Evolutionary conservation across 176 grass and related monocot species (phyloP).

Genomic region (Musa acuminata): DNA sequence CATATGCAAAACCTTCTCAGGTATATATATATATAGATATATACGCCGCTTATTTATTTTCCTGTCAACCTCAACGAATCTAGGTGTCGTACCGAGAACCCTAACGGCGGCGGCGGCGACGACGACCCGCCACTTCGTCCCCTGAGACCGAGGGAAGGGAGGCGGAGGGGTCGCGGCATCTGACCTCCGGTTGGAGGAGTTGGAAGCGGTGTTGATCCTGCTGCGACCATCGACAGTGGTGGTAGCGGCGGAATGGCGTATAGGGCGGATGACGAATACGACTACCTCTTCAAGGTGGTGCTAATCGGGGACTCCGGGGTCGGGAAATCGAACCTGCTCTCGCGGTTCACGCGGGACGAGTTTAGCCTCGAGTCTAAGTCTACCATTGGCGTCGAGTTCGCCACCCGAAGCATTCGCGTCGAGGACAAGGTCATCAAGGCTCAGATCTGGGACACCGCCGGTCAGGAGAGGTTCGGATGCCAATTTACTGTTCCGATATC

Average conservation of each 20-base stretch:
- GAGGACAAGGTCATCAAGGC: conserved; percentile 87
- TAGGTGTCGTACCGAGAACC: neutral
- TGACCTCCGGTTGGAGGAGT: neutral
- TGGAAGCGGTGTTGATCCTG: neutral
- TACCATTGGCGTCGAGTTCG: conserved; percentile 98
- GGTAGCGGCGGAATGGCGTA: conserved; percentile 36
- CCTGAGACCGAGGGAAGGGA: neutral
- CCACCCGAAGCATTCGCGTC: conserved; percentile 66
- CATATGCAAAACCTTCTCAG: too few species aligned
- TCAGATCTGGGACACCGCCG: conserved; percentile 80
- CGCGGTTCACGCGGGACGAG: conserved; percentile 79
- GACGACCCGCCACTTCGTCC: neutral
- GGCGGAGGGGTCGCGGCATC: neutral
- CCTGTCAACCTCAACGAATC: too few species aligned
- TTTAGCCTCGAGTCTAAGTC: conserved; percentile 99
- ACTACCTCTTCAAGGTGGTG: conserved; percentile 83
- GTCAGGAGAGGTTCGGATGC: conserved; percentile 43
- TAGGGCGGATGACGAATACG: conserved; percentile 70
- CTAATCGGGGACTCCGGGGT: conserved; percentile 68
- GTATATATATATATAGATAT: too few species aligned
- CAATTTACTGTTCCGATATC: neutral
- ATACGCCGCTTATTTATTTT: too few species aligned
- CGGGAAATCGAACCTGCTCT: conserved; percentile 72
- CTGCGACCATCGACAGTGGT: neutral
- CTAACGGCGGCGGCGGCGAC: neutral